Evolutionary conservation across 2,329 filamentous ascomycete genomes (phyloP).

Genomic region (Dothistroma pini): DNA sequence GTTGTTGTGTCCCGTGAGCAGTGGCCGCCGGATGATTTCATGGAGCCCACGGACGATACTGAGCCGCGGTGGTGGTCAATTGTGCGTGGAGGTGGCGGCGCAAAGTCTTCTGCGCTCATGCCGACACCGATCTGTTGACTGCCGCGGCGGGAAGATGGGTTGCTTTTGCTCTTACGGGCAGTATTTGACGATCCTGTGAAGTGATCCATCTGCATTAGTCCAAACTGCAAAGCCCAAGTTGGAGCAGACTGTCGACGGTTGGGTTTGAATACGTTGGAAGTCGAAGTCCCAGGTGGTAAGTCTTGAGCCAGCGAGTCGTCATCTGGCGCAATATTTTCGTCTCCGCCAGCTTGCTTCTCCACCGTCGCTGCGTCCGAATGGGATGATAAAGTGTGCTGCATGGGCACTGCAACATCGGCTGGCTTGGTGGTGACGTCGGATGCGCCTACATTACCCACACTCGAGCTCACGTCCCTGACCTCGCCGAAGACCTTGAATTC

Average conservation of each 20-base stretch:
- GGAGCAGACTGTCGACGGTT: conserved; percentile 22
- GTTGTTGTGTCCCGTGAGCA: conserved; percentile 12
- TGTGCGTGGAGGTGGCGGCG: conserved; percentile 12
- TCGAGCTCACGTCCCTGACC: conserved; percentile 27
- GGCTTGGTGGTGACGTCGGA: conserved; percentile 4
- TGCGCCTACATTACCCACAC: conserved; percentile 11
- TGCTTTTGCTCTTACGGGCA: conserved; percentile 16
- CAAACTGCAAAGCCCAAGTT: conserved; percentile 22
- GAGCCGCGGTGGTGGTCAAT: conserved; percentile 20
- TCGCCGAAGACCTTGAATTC: conserved; percentile 41
- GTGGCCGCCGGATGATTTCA: conserved; percentile 18
- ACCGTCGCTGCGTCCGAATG: conserved; percentile 14
- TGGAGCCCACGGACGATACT: conserved; percentile 21
- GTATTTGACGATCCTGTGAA: conserved; percentile 5
- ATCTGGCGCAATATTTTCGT: conserved; percentile 27
- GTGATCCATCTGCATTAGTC: conserved; percentile 1
- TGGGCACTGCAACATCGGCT: conserved; percentile 3
- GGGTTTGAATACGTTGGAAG: neutral
- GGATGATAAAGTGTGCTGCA: conserved; percentile 14
- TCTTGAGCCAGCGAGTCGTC: conserved; percentile 11
- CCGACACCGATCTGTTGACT: conserved; percentile 25
- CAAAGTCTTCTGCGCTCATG: conserved; percentile 28
- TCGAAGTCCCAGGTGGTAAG: neutral
- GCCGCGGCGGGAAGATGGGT: conserved; percentile 28
- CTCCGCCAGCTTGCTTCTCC: conserved; percentile 15